Base-by-base conservation (phyloP, 2,329 filamentous ascomycete genomes). In the Sporothrix luriei region DNA sequence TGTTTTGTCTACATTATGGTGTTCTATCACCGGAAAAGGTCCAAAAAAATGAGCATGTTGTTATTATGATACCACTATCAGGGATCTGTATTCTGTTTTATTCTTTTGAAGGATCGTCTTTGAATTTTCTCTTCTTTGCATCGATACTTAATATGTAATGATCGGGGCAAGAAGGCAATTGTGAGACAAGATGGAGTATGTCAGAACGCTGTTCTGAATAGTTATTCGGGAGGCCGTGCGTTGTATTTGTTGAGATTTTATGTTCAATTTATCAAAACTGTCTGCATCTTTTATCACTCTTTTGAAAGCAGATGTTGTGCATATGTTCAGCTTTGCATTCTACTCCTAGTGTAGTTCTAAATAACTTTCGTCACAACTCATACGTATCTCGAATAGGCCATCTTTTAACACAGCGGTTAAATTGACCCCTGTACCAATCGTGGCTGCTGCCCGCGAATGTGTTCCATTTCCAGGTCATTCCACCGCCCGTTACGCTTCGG, bases 401-500 rank as follows among this genome's bases (percentile, higher is more conserved):
- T 49, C 43, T 14, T 14, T 16, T 7, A 9, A 9, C 48, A 49
- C 48, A 48, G 4, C 16, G 48, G 9, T 9, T 21, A 64, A 6
- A 40, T 52, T 13, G 55, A 40, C 13, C 57, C 69, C 29, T 46
- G 43, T 9, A 29, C 69, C 33, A 24, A 68, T 66, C 74, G 69
- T 73, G 73, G 66, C 48, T 38, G 66, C 29, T 69, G 71, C 2
- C 59, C 70, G 61, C 70, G 70, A 40, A 74, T 71, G 69, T 74
- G 68, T 40, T 72, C 76, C 71, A 78, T 81, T 77, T 88, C 86
- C 71, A 93, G 76, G 77, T 96, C 92, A 21, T 84, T 77, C 93
- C 93, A 97, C 74, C 93, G 84, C 16, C 91, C 90, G 59, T 80
- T 85, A 72, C 93, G 86, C 78, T 94, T 84, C 3, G 90, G 88